Conservation (phyloP, 768 basidiomycete genomes). For the Suillus luteus region DNA sequence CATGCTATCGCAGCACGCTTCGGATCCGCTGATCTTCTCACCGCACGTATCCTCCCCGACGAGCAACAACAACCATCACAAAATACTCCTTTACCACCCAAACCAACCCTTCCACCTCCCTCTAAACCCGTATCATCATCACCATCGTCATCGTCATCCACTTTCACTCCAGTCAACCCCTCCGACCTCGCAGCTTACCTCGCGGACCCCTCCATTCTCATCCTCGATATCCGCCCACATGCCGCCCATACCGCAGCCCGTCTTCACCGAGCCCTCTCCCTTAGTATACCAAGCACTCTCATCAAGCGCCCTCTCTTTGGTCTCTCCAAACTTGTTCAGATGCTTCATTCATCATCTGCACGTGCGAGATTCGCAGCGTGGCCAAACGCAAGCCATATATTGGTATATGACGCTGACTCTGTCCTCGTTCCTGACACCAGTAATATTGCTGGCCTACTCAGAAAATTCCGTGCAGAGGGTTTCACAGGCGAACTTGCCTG, state of each 20-base stretch:
- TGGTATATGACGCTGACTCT: conserved; percentile 89
- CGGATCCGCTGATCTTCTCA: conserved; percentile 38
- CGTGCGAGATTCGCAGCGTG: conserved; percentile 63
- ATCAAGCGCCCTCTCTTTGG: conserved; percentile 90
- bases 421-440: conserved; percentile 56
- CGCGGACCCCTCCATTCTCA: conserved; percentile 46
- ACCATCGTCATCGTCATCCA: conserved; percentile 24
- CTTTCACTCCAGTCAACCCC: conserved; percentile 30
- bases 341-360: conserved; percentile 68
- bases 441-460: conserved; percentile 71
- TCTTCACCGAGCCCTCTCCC: conserved; percentile 69
- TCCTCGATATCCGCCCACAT: conserved; percentile 90
- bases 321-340: conserved; percentile 70
- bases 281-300: conserved; percentile 92
- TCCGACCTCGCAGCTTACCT: conserved; percentile 34
- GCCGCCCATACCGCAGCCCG: conserved; percentile 69
- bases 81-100: not conserved
- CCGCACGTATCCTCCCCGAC: conserved; percentile 37
- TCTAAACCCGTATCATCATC: conserved; percentile 14
- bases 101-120: conserved; percentile 33
- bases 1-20: conserved; percentile 54
- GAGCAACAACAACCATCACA: conserved; percentile 18
- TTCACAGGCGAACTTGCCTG: conserved; percentile 68
- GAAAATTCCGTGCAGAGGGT: conserved; percentile 69
- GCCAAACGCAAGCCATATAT: conserved; percentile 58